Evolutionary conservation across 164 flowering plant genomes (phyloP), one percentile per base, ranked within the genome.

Genomic region (Tetracentron sinense): DNA sequence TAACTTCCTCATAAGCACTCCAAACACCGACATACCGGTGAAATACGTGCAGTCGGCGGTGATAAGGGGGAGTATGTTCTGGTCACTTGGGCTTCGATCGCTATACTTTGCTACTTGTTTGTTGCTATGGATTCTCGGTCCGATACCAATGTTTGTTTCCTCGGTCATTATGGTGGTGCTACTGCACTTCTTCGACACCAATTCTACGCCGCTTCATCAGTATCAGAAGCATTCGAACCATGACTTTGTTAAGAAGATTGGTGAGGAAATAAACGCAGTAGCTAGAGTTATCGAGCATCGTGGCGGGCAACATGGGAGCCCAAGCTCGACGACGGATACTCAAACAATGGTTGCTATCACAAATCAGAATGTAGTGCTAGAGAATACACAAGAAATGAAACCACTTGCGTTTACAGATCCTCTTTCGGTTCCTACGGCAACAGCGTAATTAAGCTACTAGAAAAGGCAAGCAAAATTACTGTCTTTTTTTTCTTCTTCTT

Each of bases 51-150:
- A 79, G 65, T 67, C 59, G 22, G 82, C 81, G 16, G 79, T 84
- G 35, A 79, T 85, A 16, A 64, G 73, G 42, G 96, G 84, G n/a
- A 65, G 81, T 52, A 61, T 56, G 51, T 87, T 75, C 72, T 85
- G 86, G 87, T 61, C 74, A 15, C 53, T 81, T n/a, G 91, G 93
- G 3, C 64, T 84, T 4, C 62, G 86, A 44, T 81, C 86, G 0
- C 71, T 85, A 0, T 85, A 83, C 61, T 77, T 82, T 58, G 87
- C 89, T 28, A 68, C 70, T 5, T 25, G 49, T 52, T 31, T 85
- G 64, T 53, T 85, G 64, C 42, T 82, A 4, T 85, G 89, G 89
- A 78, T 85, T 55, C 83, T 83, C 44, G 89, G 89, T 3, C 87
- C 87, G 0, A 76, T 83, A 0, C 87, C 84, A n/a, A 82, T 82